Base-by-base conservation (phyloP, 495 filamentous ascomycete species). In the Penicillium salamii region DNA sequence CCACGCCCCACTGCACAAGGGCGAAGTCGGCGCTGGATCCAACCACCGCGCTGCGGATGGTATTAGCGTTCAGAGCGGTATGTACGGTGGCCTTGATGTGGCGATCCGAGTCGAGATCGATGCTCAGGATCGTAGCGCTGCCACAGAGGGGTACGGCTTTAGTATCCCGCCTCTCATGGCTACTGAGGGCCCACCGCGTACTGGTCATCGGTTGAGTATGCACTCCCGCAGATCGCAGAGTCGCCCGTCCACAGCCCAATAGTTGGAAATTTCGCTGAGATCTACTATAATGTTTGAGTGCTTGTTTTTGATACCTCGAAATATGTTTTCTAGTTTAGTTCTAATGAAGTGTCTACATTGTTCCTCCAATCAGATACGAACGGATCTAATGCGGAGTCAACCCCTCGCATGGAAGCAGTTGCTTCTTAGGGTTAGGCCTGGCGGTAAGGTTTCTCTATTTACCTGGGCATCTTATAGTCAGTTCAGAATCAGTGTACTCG, bases 21-120 rank as follows among this genome's bases (percentile, higher is more conserved):
- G 87, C 31, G 88, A 91, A 52, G 67, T 76, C 14, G 65, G 68
- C 24, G 85, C 82, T 7, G 88, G 88, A 9, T 84, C 85, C 0
- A 67, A 66, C 17, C 84, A 91, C 64, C 72, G 74, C 36, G 83
- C 86, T 18, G 83, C 85, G 0, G 61, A 71, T 38, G 72, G 76
- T 0, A 56, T 76, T 20, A 68, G 65, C 44, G 78, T 78, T 48
- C 76, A 76, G n/a, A 75, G 74, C 38, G 66, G 59, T 23, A 65
- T 77, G 54, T 77, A 82, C 50, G 86, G 85, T 18, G 78, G 79
- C 23, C 65, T 91, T 18, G 85, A 90, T 56, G 79, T 90, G 35
- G 71, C 78, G 47, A 82, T 88, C 55, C 71, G 75, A 4, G 82
- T 91, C 20, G 88, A 91, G 68, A 82, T 84, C 46, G 77, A 88